phyloP scores from a whole-genome alignment of 495 filamentous ascomycete genomes.

The Choiromyces venosus region DNA sequence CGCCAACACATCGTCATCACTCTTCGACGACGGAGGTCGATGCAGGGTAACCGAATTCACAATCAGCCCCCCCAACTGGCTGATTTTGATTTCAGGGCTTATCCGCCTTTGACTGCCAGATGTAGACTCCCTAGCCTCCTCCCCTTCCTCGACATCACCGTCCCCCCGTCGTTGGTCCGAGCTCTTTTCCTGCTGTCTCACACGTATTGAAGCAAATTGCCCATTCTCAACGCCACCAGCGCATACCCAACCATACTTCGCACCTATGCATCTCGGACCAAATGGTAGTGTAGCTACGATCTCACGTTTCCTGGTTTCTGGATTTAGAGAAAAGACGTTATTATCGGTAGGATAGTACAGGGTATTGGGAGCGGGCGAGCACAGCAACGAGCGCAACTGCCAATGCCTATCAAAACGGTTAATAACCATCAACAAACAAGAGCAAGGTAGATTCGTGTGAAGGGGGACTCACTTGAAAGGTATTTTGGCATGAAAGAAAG shows the following conservation, averaged over 20 bases:
- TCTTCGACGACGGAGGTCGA: constrained; percentile 50
- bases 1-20: constrained; percentile 55
- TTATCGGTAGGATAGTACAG: constrained; percentile 76
- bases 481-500: constrained; percentile 42
- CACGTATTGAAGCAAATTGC: constrained; percentile 71
- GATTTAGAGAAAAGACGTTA: constrained; percentile 68
- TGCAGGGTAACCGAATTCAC: constrained; percentile 70
- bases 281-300: constrained; percentile 75
- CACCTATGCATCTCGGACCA: constrained; percentile 74
- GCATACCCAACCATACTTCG: constrained; percentile 80
- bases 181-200: constrained; percentile 45
- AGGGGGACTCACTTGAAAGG: constrained; percentile 39
- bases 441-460: background rate
- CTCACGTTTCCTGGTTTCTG: constrained; percentile 64
- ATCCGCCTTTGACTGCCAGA: constrained; percentile 13
- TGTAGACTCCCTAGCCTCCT: constrained; percentile 1
- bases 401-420: constrained; percentile 59
- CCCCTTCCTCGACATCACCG: constrained; percentile 14
- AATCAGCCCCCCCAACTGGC: constrained; percentile 55
- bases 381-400: constrained; percentile 88
- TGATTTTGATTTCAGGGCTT: constrained; percentile 50
- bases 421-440: constrained; percentile 1
- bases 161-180: constrained; percentile 10
- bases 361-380: constrained; percentile 64
- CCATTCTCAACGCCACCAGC: constrained; percentile 76